Base-by-base conservation (phyloP, 1,284 basidiomycete species). In the Trametes versicolor region DNA sequence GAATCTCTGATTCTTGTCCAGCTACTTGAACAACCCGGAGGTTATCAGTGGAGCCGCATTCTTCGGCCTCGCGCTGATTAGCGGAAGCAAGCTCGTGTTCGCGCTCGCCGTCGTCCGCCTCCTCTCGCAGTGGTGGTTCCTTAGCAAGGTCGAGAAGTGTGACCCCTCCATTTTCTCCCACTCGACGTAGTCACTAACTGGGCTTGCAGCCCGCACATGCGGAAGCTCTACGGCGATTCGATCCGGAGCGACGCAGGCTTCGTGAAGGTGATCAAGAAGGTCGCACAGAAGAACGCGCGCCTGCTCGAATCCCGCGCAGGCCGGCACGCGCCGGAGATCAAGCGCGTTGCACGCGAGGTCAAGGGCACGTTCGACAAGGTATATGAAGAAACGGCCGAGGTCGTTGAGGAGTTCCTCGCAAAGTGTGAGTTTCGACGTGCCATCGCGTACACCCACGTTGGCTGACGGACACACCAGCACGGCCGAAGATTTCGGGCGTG, bases 1-100 rank as follows among this genome's bases (percentile, higher is more conserved):
- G 62, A 15, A 39, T 29, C 19, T 34, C n/a, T 15, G 21, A 21
- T 17, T 25, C 3, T 13, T 23, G 13, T 23, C 2, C 60, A 90
- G 89, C 12, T 97, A 95, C 82, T 82, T 98, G 64, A 98, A 99
- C 80, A 98, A 99, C 75, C 97, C 97, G 0, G 97, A 99, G 78
- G 89, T 94, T 43, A 95, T 98, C 90, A 96, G 96, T 29, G 96
- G 96, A 1, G 95, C 96, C 0, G 94, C 96, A 0, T 97, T 98
- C 85, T 95, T 99, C 71, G 97, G 97, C 15, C 82, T 99, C 19
- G 92, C 93, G 2, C 83, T 99, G 59, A 93, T 99, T 74, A 95
- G 93, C 65, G 95, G 93, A 12, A 95, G 91, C 75, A 95, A 94
- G 74, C 85, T 96, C 19, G 95, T 97, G 0, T 87, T 96, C 50